These are phyloP conservation scores for Populus deltoides DNA, from an alignment of 345 rosid species.

Conservation along the genomic window DNA sequence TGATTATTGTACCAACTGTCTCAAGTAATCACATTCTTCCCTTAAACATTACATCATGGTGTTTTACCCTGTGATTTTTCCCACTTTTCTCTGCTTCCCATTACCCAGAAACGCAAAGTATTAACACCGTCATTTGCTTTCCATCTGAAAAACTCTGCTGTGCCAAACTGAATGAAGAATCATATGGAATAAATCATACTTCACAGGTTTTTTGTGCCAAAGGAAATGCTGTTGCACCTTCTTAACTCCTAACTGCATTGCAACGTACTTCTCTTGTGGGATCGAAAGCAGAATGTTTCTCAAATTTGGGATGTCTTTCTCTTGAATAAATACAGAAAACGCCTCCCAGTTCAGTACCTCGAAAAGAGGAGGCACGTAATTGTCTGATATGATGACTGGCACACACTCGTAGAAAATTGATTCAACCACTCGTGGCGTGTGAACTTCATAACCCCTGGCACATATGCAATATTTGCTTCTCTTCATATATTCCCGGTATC, in stretches of 20 bases:
- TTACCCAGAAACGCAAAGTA: not conserved
- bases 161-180: constrained; percentile 80
- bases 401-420: constrained; percentile 74
- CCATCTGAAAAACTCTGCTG: constrained; percentile 54
- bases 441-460: constrained; percentile 87
- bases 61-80: not conserved
- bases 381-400: constrained; percentile 84
- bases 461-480: constrained; percentile 86
- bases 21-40: not conserved
- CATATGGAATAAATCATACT: constrained; percentile 78
- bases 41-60: too few species aligned
- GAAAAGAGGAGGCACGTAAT: constrained; percentile 82
- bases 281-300: constrained; percentile 63
- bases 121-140: constrained; percentile 29
- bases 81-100: not conserved
- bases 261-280: constrained; percentile 55
- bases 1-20: not conserved
- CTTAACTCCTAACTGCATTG: constrained; percentile 63
- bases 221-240: constrained; percentile 77
- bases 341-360: constrained; percentile 80
- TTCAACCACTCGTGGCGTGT: constrained; percentile 80
- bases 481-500: constrained; percentile 74
- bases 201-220: constrained; percentile 76
- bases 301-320: constrained; percentile 65
- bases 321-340: constrained; percentile 71